Conservation (phyloP, 805 yeast species). For the Isabelozyma heimii region DNA sequence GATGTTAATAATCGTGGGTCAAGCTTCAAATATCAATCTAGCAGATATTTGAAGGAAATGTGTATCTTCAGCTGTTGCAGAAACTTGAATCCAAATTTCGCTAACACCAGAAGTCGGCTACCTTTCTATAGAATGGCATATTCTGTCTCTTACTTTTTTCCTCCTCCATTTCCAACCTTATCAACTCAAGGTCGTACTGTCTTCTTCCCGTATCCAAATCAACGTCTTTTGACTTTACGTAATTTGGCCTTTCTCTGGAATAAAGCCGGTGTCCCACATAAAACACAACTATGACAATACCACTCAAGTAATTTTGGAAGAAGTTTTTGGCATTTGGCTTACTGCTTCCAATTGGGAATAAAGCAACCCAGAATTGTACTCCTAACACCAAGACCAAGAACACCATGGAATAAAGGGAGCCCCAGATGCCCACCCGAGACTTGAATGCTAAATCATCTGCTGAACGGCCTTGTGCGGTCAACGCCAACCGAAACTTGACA, state of each 20-base stretch:
- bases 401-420: conserved; percentile 30
- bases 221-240: conserved; percentile 19
- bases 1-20: too few relatives aligned
- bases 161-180: conserved; percentile 1
- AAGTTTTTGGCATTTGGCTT: conserved; percentile 28
- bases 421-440: conserved; percentile 34
- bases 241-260: conserved; percentile 5
- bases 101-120: conserved; percentile 5
- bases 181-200: background rate
- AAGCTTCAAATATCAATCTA: too few relatives aligned
- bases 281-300: conserved; percentile 25
- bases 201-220: conserved; percentile 31
- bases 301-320: conserved; percentile 38
- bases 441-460: conserved; percentile 32
- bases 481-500: conserved; percentile 39
- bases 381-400: conserved; percentile 20
- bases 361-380: conserved; percentile 26
- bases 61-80: too few relatives aligned
- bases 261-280: conserved; percentile 11
- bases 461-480: conserved; percentile 28
- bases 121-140: conserved; percentile 1
- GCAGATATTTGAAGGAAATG: background rate
- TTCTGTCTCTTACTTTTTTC: conserved; percentile 1
- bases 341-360: conserved; percentile 19
- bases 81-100: background rate